These are phyloP conservation scores for Clavulina sp. DNA, from an alignment of 768 basidiomycete genomes.

Conservation along the genomic window DNA sequence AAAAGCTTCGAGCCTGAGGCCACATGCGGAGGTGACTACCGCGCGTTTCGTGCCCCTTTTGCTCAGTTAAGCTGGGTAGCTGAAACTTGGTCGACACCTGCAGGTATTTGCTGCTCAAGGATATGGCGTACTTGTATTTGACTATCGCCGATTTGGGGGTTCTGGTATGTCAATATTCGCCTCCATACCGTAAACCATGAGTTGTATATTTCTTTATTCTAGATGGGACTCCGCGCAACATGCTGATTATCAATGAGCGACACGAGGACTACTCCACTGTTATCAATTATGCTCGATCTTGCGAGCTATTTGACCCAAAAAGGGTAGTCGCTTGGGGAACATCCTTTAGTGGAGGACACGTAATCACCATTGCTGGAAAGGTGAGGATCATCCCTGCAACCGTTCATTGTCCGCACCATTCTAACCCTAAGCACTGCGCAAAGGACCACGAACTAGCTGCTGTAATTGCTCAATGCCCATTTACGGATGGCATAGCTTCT, in stretches of 20 bases:
- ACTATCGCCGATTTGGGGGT: constrained; percentile 24
- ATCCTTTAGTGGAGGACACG: constrained; percentile 13
- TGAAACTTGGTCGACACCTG: background rate
- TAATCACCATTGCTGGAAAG: constrained; percentile 8
- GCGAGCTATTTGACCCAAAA: constrained; percentile 19
- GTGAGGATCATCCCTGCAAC: constrained; percentile 8
- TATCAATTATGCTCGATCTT: constrained; percentile 19
- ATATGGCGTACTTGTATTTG: constrained; percentile 22
- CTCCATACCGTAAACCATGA: background rate
- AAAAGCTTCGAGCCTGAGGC: constrained; percentile 19
- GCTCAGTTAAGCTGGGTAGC: background rate
- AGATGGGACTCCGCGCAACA: constrained; percentile 21
- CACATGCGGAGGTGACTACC: constrained; percentile 16
- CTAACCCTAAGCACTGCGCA: constrained; percentile 18
- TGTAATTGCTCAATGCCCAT: constrained; percentile 22
- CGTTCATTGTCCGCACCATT: constrained; percentile 14
- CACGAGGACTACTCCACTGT: constrained; percentile 24
- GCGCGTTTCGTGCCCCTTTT: background rate
- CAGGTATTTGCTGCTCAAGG: constrained; percentile 18
- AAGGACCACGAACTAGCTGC: constrained; percentile 17
- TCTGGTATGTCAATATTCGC: constrained; percentile 15
- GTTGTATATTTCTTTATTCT: background rate
- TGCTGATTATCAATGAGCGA: constrained; percentile 19
- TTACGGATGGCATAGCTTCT: constrained; percentile 12
- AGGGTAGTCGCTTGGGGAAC: constrained; percentile 22